Percentiles rank a stretch among this genome's conserved stretches.
Evolutionary conservation across 2,329 filamentous ascomycete genomes (phyloP).

Genomic region (Aureobasidium melanogenum): DNA sequence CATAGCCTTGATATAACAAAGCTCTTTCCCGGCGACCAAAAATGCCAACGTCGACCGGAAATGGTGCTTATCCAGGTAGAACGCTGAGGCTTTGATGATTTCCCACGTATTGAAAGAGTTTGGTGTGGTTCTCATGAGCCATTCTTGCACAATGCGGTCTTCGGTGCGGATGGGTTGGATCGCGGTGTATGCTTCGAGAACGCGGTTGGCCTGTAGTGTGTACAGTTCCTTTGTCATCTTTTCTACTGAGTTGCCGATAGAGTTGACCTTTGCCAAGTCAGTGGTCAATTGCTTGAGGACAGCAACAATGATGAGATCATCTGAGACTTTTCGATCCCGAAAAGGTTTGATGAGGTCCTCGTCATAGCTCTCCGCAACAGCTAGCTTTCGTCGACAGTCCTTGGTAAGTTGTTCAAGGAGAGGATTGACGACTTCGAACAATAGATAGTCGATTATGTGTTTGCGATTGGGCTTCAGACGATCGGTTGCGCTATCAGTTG

Average conservation of each 20-base stretch:
- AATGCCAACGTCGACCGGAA: slow-evolving; percentile 26
- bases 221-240: not conserved
- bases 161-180: slow-evolving; percentile 15
- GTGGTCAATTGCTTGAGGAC: not conserved
- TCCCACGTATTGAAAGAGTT: slow-evolving; percentile 31
- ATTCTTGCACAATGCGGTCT: slow-evolving; percentile 16
- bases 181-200: slow-evolving; percentile 11
- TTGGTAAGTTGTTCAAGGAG: slow-evolving; percentile 15
- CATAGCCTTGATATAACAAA: slow-evolving; percentile 22
- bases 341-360: not conserved
- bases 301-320: not conserved
- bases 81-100: slow-evolving; percentile 36
- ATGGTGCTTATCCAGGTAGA: slow-evolving; percentile 25
- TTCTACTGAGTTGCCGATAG: not conserved
- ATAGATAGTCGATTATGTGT: slow-evolving; percentile 55
- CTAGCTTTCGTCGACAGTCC: slow-evolving; percentile 9
- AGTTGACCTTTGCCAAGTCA: not conserved
- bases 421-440: slow-evolving; percentile 20
- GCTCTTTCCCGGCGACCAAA: slow-evolving; percentile 31
- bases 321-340: not conserved
- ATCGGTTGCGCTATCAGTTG: slow-evolving; percentile 13
- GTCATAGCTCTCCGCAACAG: not conserved
- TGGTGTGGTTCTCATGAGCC: slow-evolving; percentile 15
- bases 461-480: slow-evolving; percentile 12
- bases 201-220: not conserved